Evolutionary conservation across 139 green algal genomes (phyloP).

Genomic region (Chara braunii): DNA sequence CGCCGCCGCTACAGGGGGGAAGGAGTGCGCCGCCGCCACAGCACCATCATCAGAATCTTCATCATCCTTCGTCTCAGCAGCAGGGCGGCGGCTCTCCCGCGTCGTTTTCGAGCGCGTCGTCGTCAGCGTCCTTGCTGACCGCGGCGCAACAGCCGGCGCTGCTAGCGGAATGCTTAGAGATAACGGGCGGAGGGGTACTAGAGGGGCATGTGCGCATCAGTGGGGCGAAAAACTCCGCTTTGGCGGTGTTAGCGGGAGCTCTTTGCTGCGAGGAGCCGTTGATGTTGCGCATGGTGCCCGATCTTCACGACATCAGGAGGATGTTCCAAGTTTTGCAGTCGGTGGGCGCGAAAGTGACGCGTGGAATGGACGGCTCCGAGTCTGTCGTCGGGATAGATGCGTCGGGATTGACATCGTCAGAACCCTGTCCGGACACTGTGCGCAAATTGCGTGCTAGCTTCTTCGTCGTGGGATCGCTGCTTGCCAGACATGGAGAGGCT

Average conservation of each 20-base stretch:
- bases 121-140: neutral
- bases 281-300: slow-evolving; percentile 33
- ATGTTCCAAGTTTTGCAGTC: slow-evolving; percentile 48
- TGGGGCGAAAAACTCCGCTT: slow-evolving; percentile 50
- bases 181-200: slow-evolving; percentile 18
- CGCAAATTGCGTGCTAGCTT: slow-evolving; percentile 45
- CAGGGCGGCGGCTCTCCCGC: neutral
- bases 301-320: slow-evolving; percentile 43
- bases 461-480: slow-evolving; percentile 48
- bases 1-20: neutral
- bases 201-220: slow-evolving; percentile 44
- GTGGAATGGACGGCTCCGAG: slow-evolving; percentile 24
- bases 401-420: slow-evolving; percentile 16
- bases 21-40: neutral
- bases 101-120: neutral
- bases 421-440: slow-evolving; percentile 39
- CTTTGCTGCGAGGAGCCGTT: slow-evolving; percentile 28
- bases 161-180: slow-evolving; percentile 39
- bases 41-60: neutral
- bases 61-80: neutral
- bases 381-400: slow-evolving; percentile 34
- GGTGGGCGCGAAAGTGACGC: slow-evolving; percentile 31
- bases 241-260: slow-evolving; percentile 44
- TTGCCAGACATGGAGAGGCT: slow-evolving; percentile 45
- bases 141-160: no score